Percentiles rank a stretch among this genome's conserved stretches.
phyloP scores from a whole-genome alignment of 208 protist genomes.

The Crithidia brevicula region DNA sequence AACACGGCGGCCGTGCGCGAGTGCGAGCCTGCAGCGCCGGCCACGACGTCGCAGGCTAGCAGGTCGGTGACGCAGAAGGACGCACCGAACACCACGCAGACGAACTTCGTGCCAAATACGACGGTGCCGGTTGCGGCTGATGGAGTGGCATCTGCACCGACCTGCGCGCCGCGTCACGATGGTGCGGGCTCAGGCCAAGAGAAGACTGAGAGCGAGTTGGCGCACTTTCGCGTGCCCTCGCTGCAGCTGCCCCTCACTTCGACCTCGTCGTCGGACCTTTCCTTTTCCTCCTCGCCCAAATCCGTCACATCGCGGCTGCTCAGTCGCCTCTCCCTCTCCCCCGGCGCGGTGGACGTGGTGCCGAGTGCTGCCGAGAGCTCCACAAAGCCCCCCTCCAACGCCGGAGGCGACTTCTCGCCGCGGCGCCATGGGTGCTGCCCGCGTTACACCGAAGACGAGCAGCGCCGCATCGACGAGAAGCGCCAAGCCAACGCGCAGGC shows the following conservation, averaged over 20 bases:
- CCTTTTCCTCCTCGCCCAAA: constrained; percentile 7
- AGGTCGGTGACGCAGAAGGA: no score
- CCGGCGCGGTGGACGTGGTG: background rate
- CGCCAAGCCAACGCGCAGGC: constrained; percentile 37
- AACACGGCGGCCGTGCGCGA: background rate
- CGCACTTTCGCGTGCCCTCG: background rate
- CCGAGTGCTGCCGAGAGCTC: background rate
- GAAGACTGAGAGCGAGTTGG: background rate
- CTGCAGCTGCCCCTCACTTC: constrained; percentile 6
- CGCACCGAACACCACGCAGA: no score
- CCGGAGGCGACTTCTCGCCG: background rate
- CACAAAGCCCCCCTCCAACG: background rate
- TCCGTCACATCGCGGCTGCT: constrained; percentile 9
- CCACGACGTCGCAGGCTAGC: no score
- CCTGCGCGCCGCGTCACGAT: no score
- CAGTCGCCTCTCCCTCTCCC: constrained; percentile 12
- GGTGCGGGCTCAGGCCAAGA: background rate
- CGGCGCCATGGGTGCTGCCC: constrained; percentile 31
- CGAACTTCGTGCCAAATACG: no score
- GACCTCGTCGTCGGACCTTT: constrained; percentile 21
- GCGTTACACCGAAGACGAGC: constrained; percentile 37
- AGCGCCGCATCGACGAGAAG: constrained; percentile 43
- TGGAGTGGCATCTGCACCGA: no score
- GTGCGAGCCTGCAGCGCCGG: no score
- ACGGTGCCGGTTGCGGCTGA: no score